Evolutionary conservation across 768 basidiomycete species (phyloP).

Genomic region (Thelephora ganbajun): DNA sequence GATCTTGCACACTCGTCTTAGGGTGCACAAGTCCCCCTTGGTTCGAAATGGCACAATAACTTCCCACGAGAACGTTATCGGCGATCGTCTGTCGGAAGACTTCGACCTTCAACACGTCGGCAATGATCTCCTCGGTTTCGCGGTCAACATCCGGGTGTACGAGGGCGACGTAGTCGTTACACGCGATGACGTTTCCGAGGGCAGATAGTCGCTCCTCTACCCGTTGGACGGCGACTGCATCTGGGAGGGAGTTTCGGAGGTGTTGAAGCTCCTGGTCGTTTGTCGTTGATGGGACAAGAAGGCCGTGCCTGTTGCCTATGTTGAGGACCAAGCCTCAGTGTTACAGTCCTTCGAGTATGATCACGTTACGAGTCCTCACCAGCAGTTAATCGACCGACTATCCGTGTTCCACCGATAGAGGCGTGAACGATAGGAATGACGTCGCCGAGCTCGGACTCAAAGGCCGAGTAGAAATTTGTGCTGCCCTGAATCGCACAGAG

Average conservation of each 20-base stretch:
- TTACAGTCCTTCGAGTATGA: background rate
- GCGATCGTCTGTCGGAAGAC: slow-evolving; percentile 97
- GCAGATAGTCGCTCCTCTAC: slow-evolving; percentile 96
- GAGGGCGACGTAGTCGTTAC: slow-evolving; percentile 97
- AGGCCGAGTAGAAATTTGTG: slow-evolving; percentile 96
- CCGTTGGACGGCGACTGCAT: slow-evolving; percentile 85
- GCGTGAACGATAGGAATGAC: slow-evolving; percentile 95
- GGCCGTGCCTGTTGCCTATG: slow-evolving; percentile 87
- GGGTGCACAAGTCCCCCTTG: slow-evolving; percentile 98
- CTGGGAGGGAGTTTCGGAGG: slow-evolving; percentile 88
- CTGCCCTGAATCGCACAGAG: slow-evolving; percentile 87
- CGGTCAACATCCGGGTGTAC: slow-evolving; percentile 97
- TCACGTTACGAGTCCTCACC: slow-evolving; percentile 26
- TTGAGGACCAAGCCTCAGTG: background rate
- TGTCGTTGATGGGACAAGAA: slow-evolving; percentile 90
- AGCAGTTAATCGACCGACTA: slow-evolving; percentile 85
- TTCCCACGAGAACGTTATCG: slow-evolving; percentile 92
- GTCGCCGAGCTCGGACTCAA: slow-evolving; percentile 88
- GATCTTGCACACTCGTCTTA: slow-evolving; percentile 92
- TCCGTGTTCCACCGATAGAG: slow-evolving; percentile 86
- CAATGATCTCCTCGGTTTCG: slow-evolving; percentile 99
- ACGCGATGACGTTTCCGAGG: slow-evolving; percentile 95
- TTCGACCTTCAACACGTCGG: slow-evolving; percentile 97
- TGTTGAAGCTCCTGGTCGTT: slow-evolving; percentile 98
- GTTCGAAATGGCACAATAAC: slow-evolving; percentile 90